A percentile compares a stretch with the other conserved stretches of the same genome.
Conservation (phyloP, 2,329 filamentous ascomycete species). For the Aspergillus japonicus region DNA sequence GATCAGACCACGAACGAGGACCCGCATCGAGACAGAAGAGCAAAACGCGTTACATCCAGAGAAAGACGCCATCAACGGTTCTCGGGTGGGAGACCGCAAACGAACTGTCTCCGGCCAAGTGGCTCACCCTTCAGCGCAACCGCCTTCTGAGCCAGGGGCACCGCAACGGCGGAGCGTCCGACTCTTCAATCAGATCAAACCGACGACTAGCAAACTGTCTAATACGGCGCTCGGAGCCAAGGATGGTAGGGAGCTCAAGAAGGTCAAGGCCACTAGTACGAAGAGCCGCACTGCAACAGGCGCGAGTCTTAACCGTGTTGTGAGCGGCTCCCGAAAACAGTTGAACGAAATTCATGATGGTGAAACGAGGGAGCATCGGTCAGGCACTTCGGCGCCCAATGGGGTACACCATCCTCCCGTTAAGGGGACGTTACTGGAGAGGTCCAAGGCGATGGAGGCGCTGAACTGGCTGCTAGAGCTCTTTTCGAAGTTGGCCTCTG, state of each 20-base stretch:
- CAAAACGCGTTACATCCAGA: conserved; percentile 33
- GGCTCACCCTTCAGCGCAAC: conserved; percentile 52
- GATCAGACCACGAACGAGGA: conserved; percentile 43
- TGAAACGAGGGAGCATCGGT: conserved; percentile 62
- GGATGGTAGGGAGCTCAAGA: conserved; percentile 74
- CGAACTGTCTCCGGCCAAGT: conserved; percentile 86
- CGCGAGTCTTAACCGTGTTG: conserved; percentile 76
- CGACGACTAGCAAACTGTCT: conserved; percentile 62
- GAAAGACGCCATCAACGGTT: conserved; percentile 31
- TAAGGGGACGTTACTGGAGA: conserved; percentile 48
- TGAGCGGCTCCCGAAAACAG: conserved; percentile 86
- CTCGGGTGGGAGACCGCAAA: conserved; percentile 66
- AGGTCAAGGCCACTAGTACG: conserved; percentile 71
- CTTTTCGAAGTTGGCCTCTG: conserved; percentile 76
- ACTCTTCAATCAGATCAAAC: conserved; percentile 68
- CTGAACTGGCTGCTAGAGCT: conserved; percentile 75
- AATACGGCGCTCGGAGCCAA: conserved; percentile 59
- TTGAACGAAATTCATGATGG: conserved; percentile 57
- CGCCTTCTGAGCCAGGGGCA: conserved; percentile 60
- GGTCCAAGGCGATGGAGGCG: conserved; percentile 69
- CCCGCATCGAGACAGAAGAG: conserved; percentile 42
- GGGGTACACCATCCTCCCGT: conserved; percentile 26
- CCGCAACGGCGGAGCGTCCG: conserved; percentile 70
- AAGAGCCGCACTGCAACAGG: conserved; percentile 65
- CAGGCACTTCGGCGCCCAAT: conserved; percentile 34